Percentiles rank a stretch among this genome's conserved stretches.
phyloP scores from a whole-genome alignment of 148 eudicot genomes.

The Arbutus unedo region DNA sequence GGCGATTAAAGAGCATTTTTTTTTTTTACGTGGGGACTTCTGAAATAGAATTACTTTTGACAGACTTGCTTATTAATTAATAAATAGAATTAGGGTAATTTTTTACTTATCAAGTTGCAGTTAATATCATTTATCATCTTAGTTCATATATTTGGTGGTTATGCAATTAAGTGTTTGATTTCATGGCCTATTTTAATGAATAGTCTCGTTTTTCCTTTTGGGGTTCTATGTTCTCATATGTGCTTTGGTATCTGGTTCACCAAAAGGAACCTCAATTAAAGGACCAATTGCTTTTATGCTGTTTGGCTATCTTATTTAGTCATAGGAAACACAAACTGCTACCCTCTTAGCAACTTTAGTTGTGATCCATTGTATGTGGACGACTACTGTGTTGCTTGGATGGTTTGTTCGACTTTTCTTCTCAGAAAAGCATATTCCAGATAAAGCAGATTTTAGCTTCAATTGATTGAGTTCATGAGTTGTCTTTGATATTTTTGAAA shows the following conservation, averaged over 20 bases:
- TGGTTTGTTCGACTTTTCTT: conserved; percentile 4
- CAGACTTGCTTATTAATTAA: background rate
- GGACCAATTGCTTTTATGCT: background rate
- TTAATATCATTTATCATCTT: background rate
- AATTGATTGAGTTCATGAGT: background rate
- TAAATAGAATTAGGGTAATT: background rate
- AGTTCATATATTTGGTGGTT: background rate
- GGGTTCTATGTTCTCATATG: background rate
- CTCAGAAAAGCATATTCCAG: conserved; percentile 20
- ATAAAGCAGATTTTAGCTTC: background rate
- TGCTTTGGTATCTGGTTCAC: background rate
- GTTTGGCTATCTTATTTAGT: background rate
- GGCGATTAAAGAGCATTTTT: background rate
- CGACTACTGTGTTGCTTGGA: background rate
- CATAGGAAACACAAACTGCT: background rate
- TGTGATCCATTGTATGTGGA: background rate
- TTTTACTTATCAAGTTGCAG: background rate
- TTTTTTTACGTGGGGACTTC: background rate
- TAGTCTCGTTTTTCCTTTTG: background rate
- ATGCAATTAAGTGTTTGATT: background rate
- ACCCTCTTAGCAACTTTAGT: background rate
- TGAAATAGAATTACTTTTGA: background rate
- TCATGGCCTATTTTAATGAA: background rate
- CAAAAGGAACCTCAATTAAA: background rate
- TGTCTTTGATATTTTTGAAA: background rate